Conservation (phyloP, 768 basidiomycete genomes). For the Hygrophoropsis aurantiaca region DNA sequence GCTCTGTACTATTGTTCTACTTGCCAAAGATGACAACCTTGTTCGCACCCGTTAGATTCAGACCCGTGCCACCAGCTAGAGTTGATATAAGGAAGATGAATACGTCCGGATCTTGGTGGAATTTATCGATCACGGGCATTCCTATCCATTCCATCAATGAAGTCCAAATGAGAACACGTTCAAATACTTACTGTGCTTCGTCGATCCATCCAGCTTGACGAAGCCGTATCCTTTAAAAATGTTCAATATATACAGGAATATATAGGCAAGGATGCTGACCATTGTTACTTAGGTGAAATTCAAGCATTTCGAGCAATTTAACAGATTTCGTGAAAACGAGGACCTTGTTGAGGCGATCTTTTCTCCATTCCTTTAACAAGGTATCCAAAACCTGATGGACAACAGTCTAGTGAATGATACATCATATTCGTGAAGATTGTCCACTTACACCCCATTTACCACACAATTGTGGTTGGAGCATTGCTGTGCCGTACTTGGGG, state of each 20-base stretch:
- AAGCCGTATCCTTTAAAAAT: slow-evolving; percentile 50
- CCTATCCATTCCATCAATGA: slow-evolving; percentile 40
- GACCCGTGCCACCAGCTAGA: slow-evolving; percentile 85
- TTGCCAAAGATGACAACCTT: slow-evolving; percentile 89
- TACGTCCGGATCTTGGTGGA: slow-evolving; percentile 70
- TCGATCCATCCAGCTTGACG: slow-evolving; percentile 79
- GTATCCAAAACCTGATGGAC: slow-evolving; percentile 61
- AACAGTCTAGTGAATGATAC: neutral
- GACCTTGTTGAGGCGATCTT: slow-evolving; percentile 76
- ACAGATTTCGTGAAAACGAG: slow-evolving; percentile 93
- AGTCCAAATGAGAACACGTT: neutral
- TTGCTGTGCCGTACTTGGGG: slow-evolving; percentile 62
- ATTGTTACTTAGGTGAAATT: slow-evolving; percentile 64
- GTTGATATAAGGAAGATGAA: slow-evolving; percentile 90
- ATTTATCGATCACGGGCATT: slow-evolving; percentile 84
- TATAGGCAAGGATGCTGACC: slow-evolving; percentile 34
- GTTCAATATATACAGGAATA: slow-evolving; percentile 2
- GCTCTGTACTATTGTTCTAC: slow-evolving; percentile 15
- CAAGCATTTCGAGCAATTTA: slow-evolving; percentile 83
- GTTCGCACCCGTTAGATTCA: slow-evolving; percentile 91
- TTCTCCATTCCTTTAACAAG: slow-evolving; percentile 66
- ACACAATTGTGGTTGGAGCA: slow-evolving; percentile 66
- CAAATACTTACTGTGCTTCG: slow-evolving; percentile 61
- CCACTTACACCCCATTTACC: slow-evolving; percentile 79
- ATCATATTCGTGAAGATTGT: neutral